These are phyloP conservation scores for Monosporascus sp. DNA, from an alignment of 2,329 filamentous ascomycete species.

Conservation along the genomic window DNA sequence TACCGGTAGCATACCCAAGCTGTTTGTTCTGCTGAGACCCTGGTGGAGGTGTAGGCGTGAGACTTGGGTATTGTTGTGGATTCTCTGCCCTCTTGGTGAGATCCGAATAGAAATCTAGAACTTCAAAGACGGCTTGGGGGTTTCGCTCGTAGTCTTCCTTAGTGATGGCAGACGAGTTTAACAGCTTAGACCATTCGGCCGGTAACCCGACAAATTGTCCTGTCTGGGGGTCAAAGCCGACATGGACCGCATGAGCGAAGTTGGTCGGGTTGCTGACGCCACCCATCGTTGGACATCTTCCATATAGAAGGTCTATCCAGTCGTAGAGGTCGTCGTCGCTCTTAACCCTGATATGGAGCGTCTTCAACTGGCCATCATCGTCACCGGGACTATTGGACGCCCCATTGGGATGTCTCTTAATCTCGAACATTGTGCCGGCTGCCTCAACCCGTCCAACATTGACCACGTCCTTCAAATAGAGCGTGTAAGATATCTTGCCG, in stretches of 20 bases:
- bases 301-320: conserved; percentile 98
- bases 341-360: conserved; percentile 88
- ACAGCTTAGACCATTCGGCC: conserved; percentile 92
- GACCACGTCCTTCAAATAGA: conserved; percentile 80
- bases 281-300: conserved; percentile 93
- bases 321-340: conserved; percentile 95
- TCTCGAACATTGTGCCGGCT: conserved; percentile 88
- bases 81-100: conserved; percentile 72
- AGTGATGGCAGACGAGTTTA: conserved; percentile 94
- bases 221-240: conserved; percentile 92
- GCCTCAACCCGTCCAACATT: conserved; percentile 88
- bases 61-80: conserved; percentile 60
- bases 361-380: conserved; percentile 74
- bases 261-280: conserved; percentile 98
- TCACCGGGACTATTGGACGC: conserved; percentile 67
- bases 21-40: conserved; percentile 55
- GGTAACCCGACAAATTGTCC: conserved; percentile 93
- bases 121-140: conserved; percentile 77
- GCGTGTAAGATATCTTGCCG: conserved; percentile 79
- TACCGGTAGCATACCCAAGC: conserved; percentile 51
- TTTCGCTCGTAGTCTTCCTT: conserved; percentile 99
- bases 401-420: conserved; percentile 69
- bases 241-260: conserved; percentile 94
- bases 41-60: conserved; percentile 62
- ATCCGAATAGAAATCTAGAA: conserved; percentile 80